Percentiles rank a stretch among this genome's conserved stretches.
Conservation (phyloP, 1,139 yeast species). For the Suhomyces terraborum region DNA sequence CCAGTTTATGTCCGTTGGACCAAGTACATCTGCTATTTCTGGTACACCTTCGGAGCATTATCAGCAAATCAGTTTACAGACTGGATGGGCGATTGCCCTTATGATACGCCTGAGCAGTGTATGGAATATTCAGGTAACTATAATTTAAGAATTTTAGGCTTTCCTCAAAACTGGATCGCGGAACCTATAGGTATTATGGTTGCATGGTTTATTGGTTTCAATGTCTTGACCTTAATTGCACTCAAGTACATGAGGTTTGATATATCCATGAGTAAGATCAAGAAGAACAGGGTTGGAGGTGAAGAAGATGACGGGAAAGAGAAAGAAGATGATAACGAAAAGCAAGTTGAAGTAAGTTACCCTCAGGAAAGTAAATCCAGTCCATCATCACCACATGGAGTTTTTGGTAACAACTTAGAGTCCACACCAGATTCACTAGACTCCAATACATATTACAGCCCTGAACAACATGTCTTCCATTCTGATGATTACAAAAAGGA, state of each 20-base stretch:
- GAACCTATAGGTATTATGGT: conserved; percentile 64
- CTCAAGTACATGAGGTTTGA: conserved; percentile 53
- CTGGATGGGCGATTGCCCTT: conserved; percentile 60
- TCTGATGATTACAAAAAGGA: neutral
- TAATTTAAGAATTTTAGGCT: conserved; percentile 61
- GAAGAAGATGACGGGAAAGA: conserved; percentile 27
- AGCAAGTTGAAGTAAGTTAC: neutral
- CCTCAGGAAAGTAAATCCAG: too few species aligned
- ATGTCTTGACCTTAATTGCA: conserved; percentile 48
- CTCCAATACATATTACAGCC: neutral
- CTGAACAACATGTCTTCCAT: neutral
- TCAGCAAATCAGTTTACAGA: conserved; percentile 65
- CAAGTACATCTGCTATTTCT: conserved; percentile 70
- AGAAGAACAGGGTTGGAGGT: conserved; percentile 36
- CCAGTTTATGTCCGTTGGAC: conserved; percentile 89
- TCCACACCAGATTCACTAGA: neutral
- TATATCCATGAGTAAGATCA: conserved; percentile 52
- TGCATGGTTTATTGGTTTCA: conserved; percentile 62
- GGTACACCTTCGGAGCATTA: conserved; percentile 77
- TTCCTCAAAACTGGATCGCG: conserved; percentile 63
- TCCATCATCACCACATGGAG: too few species aligned
- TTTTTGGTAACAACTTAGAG: too few species aligned
- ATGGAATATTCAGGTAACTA: conserved; percentile 54
- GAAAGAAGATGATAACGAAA: conserved; percentile 2
- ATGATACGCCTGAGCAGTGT: conserved; percentile 32